Base-by-base conservation (phyloP, 225 moss, liverwort and hornwort genomes). In the Marchantia paleacea region DNA sequence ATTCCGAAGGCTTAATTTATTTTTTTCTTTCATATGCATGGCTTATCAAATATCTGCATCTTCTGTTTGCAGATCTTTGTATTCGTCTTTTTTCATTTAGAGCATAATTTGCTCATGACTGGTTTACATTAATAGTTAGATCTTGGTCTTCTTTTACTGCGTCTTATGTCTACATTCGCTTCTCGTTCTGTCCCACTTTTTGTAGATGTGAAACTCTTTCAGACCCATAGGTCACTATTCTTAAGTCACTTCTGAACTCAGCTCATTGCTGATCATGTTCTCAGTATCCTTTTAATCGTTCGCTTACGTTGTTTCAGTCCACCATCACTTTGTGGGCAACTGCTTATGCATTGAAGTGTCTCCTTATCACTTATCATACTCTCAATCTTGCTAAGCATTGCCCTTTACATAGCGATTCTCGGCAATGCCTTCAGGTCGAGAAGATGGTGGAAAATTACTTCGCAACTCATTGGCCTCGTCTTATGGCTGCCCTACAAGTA, bases 371-470 rank as follows among this genome's bases (percentile, higher is more conserved):
- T 63, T 63, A 2, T 63, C 24, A 6, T 18, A 63, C 19, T 10
- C 47, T 70, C 20, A 49, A 71, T 14, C 24, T 10, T 64, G 22
- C 48, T 7, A 20, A 49, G n/a, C 5, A 22, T 20, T 71, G 19
- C 39, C 50, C 12, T 19, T 71, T 61, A 18, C 7, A 71, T 26
- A 16, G 18, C 7, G 26, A 28, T 67, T 72, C n/a, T 12, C 24
- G 22, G 22, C 7, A 51, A 22, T 72, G 19, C 7, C 22, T 75
- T 55, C 83, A 96, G 96, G 90, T 99, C 77, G 91, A 91, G 29
- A 85, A 81, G 66, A 88, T 99, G 92, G 89, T 95, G 82, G 92
- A 95, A 60, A 87, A 82, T 26, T 99, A 92, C 82, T 82, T 99
- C 22, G 89, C 87, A 75, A 82, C 79, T 76, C 87, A 94, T 75